Evolutionary conservation across 371 early-diverging fungal species (phyloP).

Genomic region (Circinella minor): DNA sequence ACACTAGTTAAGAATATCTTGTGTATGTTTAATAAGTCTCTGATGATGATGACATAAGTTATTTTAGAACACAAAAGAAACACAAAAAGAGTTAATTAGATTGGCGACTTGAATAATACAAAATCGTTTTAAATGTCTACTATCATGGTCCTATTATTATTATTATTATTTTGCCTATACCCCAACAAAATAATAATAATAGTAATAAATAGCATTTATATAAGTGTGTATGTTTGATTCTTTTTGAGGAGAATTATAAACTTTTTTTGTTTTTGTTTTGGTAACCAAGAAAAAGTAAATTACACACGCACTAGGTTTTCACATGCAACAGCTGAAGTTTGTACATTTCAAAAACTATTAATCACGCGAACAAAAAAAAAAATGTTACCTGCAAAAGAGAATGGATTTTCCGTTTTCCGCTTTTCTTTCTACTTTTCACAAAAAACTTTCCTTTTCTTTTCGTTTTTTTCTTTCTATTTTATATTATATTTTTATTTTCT

Average conservation of each 20-base stretch:
- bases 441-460: conserved; percentile 15
- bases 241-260: background rate
- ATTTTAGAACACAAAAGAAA: no score
- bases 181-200: no score
- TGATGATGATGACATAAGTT: no score
- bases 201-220: no score
- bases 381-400: background rate
- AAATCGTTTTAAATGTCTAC: no score
- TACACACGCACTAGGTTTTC: background rate
- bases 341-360: background rate
- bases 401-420: conserved; percentile 4
- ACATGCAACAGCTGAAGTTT: background rate
- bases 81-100: no score
- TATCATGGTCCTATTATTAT: no score
- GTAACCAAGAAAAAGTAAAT: background rate
- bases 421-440: background rate
- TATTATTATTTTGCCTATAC: no score
- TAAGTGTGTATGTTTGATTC: no score
- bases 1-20: no score
- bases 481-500: conserved; percentile 14
- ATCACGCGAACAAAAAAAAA: background rate
- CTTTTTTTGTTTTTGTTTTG: background rate
- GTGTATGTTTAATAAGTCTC: no score
- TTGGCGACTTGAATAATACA: no score
- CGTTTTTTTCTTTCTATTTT: conserved; percentile 14